These are phyloP conservation scores for Cucumis variabilis DNA, from an alignment of 331 rosid genomes.

Conservation along the genomic window DNA sequence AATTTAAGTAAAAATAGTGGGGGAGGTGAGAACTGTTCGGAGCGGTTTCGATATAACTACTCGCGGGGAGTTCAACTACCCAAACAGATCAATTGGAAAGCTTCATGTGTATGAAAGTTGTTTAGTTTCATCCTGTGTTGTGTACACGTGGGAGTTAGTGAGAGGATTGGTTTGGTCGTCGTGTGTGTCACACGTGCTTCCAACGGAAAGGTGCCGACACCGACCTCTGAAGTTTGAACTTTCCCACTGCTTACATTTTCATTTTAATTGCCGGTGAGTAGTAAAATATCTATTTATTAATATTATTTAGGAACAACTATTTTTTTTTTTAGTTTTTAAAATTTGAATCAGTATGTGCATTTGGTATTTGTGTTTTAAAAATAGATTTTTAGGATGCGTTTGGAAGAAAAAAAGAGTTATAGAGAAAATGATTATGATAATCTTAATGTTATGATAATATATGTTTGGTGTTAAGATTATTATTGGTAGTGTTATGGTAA, in stretches of 20 bases:
- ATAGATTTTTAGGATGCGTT: too few relatives aligned
- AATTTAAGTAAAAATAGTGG: background rate
- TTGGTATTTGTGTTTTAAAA: too few relatives aligned
- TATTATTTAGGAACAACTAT: background rate
- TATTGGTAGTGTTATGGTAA: too few relatives aligned
- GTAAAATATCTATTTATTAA: background rate
- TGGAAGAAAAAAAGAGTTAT: too few relatives aligned
- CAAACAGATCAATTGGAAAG: background rate
- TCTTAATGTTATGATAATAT: too few relatives aligned
- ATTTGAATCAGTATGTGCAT: too few relatives aligned
- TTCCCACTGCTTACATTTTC: background rate
- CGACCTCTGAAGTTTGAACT: background rate
- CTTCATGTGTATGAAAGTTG: background rate
- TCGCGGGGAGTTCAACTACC: background rate
- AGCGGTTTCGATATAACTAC: slow-evolving; percentile 11
- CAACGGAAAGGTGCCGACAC: background rate
- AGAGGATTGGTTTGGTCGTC: background rate
- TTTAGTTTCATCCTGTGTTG: background rate
- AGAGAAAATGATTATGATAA: too few relatives aligned
- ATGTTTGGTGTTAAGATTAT: too few relatives aligned
- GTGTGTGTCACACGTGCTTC: background rate
- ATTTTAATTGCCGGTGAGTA: background rate
- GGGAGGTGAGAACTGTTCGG: background rate
- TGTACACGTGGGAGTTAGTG: background rate
- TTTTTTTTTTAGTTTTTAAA: too few relatives aligned